Conservation (phyloP, 164 flowering plant species). For the Brasenia schreberi region DNA sequence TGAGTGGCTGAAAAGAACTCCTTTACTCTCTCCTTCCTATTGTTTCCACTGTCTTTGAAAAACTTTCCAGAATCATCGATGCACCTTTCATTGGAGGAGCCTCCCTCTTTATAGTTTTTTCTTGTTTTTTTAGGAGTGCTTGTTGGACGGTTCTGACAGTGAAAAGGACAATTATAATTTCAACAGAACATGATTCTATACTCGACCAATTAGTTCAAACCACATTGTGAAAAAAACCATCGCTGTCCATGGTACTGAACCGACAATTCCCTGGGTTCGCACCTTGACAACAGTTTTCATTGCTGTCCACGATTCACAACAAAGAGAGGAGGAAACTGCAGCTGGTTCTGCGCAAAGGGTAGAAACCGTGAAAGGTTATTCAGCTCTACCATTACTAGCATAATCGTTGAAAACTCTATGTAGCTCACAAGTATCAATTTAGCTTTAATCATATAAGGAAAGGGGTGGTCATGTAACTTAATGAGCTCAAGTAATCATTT, state of each 20-base stretch:
- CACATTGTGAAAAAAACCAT: constrained; percentile 97
- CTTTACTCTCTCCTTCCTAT: no score
- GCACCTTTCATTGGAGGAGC: no score
- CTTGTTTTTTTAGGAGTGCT: no score
- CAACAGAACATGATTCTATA: constrained; percentile 1
- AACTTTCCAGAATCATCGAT: no score
- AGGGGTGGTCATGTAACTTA: neutral
- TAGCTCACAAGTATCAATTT: neutral
- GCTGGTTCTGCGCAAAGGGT: constrained; percentile 20
- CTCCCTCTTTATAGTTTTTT: no score
- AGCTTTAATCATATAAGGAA: neutral
- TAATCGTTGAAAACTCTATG: neutral
- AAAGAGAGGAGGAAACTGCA: constrained; percentile 28
- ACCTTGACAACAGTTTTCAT: constrained; percentile 69
- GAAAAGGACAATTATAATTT: neutral
- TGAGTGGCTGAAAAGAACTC: no score
- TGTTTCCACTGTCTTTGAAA: no score
- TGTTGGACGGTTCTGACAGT: no score
- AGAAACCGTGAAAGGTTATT: constrained; percentile 1
- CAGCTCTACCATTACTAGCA: neutral
- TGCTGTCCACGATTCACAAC: constrained; percentile 75
- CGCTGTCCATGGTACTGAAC: constrained; percentile 95
- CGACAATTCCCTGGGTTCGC: constrained; percentile 81
- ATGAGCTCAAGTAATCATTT: neutral
- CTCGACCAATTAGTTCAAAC: constrained; percentile 92